These are phyloP conservation scores for Agarophyton chilense DNA, from an alignment of 23 red algal genomes.

Conservation along the genomic window DNA sequence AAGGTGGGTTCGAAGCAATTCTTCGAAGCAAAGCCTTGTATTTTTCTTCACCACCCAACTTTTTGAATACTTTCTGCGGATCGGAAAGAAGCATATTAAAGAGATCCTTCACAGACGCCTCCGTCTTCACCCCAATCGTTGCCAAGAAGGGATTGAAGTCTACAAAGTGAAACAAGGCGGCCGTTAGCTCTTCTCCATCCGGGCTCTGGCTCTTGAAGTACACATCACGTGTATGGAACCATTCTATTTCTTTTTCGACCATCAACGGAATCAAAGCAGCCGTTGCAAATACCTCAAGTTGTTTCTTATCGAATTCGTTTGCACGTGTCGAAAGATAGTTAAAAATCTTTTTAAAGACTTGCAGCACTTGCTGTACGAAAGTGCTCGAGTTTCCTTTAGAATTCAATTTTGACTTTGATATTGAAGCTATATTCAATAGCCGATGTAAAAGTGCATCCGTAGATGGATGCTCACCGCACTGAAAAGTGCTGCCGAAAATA, in stretches of 20 bases:
- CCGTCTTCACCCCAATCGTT: conserved; percentile 36
- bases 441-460: neutral
- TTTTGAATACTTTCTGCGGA: conserved; percentile 32
- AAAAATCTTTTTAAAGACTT: conserved; percentile 21
- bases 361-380: conserved; percentile 14
- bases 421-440: conserved; percentile 26
- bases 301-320: conserved; percentile 26
- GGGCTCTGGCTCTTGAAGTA: conserved; percentile 19
- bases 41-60: conserved; percentile 38
- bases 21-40: conserved; percentile 35
- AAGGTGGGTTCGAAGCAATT: conserved; percentile 29
- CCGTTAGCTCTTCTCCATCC: neutral
- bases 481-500: conserved; percentile 9
- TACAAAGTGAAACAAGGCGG: neutral
- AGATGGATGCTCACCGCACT: conserved; percentile 7
- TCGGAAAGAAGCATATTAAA: conserved; percentile 13
- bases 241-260: conserved; percentile 12
- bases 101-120: conserved; percentile 47
- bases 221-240: conserved; percentile 39
- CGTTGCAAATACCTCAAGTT: conserved; percentile 1
- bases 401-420: conserved; percentile 11
- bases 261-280: conserved; percentile 32
- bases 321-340: conserved; percentile 41
- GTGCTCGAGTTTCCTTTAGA: neutral
- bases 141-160: conserved; percentile 57